These are phyloP conservation scores for Ophiostoma tasmaniense DNA, from an alignment of 2,329 filamentous ascomycete species.

Conservation along the genomic window DNA sequence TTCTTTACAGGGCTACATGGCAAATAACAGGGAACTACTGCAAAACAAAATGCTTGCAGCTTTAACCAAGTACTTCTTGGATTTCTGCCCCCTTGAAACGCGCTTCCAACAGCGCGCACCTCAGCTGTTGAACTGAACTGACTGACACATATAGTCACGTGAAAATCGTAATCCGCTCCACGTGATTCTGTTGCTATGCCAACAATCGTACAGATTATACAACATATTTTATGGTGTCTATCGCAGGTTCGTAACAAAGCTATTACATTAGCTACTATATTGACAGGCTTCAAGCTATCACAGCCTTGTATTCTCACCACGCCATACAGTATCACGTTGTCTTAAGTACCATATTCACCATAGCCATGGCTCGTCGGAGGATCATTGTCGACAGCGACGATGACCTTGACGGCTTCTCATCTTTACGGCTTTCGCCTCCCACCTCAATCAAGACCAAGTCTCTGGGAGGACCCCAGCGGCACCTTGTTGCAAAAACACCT, in stretches of 20 bases:
- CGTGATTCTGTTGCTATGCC: background rate
- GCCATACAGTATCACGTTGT: background rate
- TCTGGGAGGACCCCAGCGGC: background rate
- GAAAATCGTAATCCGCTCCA: background rate
- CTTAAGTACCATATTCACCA: background rate
- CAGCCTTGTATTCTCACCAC: background rate
- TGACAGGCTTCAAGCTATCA: background rate
- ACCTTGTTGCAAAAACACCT: background rate
- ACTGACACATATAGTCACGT: background rate
- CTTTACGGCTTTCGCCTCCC: background rate
- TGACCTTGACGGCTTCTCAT: background rate
- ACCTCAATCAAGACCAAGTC: background rate
- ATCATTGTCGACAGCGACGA: background rate
- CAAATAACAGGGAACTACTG: background rate
- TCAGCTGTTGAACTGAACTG: background rate
- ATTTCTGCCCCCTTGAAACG: background rate
- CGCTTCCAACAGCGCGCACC: background rate
- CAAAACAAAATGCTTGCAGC: background rate
- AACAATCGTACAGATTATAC: background rate
- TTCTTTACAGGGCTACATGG: background rate
- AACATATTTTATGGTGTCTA: background rate
- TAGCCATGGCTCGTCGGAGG: background rate
- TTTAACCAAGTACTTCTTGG: background rate
- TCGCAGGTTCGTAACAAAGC: background rate
- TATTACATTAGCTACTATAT: background rate